Evolutionary conservation across 495 filamentous ascomycete species (phyloP).

Genomic region (Friedmanniomyces endolithicus): DNA sequence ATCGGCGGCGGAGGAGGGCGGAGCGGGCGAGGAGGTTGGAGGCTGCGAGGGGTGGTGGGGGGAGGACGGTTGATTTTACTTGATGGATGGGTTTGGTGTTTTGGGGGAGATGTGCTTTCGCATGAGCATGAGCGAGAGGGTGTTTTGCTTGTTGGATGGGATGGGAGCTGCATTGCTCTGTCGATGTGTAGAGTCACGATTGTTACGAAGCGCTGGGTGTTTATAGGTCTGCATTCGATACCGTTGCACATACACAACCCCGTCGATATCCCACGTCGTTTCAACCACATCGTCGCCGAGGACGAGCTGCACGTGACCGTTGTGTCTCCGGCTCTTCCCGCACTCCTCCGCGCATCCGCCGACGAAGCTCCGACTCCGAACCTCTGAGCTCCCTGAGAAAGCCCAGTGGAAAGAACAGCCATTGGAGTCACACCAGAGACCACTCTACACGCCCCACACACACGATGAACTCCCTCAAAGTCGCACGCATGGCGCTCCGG

Average conservation of each 20-base stretch:
- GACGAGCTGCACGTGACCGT: background rate
- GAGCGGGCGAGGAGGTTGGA: slow-evolving; percentile 29
- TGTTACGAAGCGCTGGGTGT: background rate
- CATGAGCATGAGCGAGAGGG: background rate
- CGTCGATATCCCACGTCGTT: too few species aligned
- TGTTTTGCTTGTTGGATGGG: background rate
- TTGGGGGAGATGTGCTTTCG: too few species aligned
- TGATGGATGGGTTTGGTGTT: background rate
- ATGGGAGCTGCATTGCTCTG: background rate
- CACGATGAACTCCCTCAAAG: slow-evolving; percentile 79
- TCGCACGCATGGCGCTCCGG: slow-evolving; percentile 76
- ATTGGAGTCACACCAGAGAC: slow-evolving; percentile 21
- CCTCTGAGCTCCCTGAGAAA: slow-evolving; percentile 10
- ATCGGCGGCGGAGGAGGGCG: slow-evolving; percentile 29
- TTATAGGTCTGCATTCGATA: background rate
- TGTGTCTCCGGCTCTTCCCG: background rate
- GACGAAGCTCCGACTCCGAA: background rate
- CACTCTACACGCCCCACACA: background rate
- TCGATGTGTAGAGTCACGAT: background rate
- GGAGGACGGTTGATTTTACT: background rate
- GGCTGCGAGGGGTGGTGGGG: slow-evolving; percentile 12
- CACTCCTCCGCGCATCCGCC: background rate
- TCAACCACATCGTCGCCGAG: too few species aligned
- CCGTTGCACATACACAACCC: background rate
- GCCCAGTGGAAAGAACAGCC: slow-evolving; percentile 5